Evolutionary conservation across 2,329 filamentous ascomycete genomes (phyloP).

Genomic region (Penicillium crustosum): DNA sequence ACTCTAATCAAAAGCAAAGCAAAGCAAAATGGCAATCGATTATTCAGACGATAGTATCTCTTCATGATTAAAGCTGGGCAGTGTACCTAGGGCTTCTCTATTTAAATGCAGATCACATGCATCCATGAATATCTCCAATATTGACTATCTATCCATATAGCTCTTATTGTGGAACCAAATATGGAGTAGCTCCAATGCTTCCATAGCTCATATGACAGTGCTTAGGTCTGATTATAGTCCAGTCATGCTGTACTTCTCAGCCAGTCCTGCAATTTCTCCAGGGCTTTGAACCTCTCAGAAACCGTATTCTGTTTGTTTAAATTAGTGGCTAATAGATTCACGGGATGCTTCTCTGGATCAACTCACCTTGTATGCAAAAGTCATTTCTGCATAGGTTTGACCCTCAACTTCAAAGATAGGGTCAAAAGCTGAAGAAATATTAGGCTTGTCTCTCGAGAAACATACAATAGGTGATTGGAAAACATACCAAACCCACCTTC

Average conservation of each 20-base stretch:
- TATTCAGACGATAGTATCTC: neutral
- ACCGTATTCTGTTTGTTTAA: neutral
- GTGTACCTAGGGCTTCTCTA: neutral
- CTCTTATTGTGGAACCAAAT: neutral
- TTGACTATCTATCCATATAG: neutral
- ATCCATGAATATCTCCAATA: neutral
- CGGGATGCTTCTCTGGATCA: neutral
- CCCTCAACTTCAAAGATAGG: neutral
- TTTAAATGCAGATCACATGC: neutral
- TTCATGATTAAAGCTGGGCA: neutral
- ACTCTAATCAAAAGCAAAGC: neutral
- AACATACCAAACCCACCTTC: neutral
- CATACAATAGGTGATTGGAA: neutral
- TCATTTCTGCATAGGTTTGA: neutral
- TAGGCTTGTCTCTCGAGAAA: neutral
- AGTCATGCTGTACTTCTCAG: slow-evolving; percentile 6
- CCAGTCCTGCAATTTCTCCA: neutral
- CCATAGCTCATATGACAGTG: neutral
- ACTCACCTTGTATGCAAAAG: neutral
- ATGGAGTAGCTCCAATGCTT: neutral
- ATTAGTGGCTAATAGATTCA: neutral
- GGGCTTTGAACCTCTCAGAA: neutral
- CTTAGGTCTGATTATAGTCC: neutral
- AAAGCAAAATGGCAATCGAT: neutral
- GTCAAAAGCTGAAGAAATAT: neutral